phyloP scores from a whole-genome alignment of 164 flowering plant genomes.

The Magnolia changhungtana region DNA sequence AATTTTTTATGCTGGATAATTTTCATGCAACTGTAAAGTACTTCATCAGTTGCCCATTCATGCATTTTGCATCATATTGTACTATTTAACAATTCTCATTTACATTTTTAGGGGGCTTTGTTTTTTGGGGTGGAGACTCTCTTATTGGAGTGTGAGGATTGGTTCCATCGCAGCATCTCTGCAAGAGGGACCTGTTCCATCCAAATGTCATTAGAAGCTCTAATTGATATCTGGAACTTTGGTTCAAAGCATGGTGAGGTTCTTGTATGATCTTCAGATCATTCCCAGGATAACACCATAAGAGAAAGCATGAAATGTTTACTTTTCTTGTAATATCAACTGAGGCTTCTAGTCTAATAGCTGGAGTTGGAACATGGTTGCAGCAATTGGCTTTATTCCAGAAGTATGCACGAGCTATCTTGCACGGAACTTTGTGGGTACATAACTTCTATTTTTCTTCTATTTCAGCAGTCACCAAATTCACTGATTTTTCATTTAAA shows the following conservation, averaged over 20 bases:
- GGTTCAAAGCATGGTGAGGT: slow-evolving; percentile 1
- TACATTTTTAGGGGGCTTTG: slow-evolving; percentile 5
- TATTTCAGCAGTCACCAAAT: neutral
- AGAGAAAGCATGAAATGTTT: neutral
- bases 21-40: neutral
- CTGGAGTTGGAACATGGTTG: slow-evolving; percentile 30
- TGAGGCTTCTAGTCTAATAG: slow-evolving; percentile 24
- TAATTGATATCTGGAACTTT: slow-evolving; percentile 6
- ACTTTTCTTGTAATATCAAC: slow-evolving; percentile 3
- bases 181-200: neutral
- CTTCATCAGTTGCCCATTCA: neutral
- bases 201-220: neutral
- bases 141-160: slow-evolving; percentile 9
- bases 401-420: slow-evolving; percentile 55
- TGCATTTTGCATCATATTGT: slow-evolving; percentile 5
- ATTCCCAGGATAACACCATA: neutral
- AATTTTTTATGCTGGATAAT: neutral
- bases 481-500: too few species aligned
- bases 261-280: slow-evolving; percentile 3
- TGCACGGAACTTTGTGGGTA: slow-evolving; percentile 76
- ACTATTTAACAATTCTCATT: neutral
- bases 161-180: neutral
- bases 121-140: slow-evolving; percentile 7
- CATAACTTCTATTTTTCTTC: slow-evolving; percentile 8
- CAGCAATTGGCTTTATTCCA: slow-evolving; percentile 53